These are phyloP conservation scores for Saccharomycopsis crataegensis DNA, from an alignment of 1,139 yeast species.

Conservation along the genomic window DNA sequence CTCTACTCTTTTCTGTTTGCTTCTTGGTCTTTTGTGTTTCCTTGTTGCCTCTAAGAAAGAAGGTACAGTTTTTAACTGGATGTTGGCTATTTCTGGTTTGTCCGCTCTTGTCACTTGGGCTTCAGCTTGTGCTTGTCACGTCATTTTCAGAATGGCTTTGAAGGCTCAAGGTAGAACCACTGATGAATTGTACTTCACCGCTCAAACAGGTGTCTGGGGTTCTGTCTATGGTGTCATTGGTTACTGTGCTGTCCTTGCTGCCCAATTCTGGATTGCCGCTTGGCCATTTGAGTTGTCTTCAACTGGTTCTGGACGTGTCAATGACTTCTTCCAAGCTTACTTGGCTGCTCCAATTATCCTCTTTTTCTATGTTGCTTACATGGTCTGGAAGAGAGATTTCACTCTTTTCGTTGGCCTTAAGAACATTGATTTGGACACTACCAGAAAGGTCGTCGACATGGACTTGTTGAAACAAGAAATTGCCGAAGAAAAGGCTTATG, in stretches of 20 bases:
- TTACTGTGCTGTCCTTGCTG: conserved; percentile 43
- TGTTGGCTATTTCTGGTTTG: conserved; percentile 58
- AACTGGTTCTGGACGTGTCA: conserved; percentile 41
- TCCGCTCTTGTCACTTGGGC: conserved; percentile 66
- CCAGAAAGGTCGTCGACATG: conserved; percentile 61
- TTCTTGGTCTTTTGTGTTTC: conserved; percentile 53
- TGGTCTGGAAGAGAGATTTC: conserved; percentile 50
- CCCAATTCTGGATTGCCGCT: conserved; percentile 65
- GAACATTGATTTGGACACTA: conserved; percentile 60
- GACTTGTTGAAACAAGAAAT: conserved; percentile 60
- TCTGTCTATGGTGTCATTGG: conserved; percentile 43
- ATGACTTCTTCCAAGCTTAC: conserved; percentile 52
- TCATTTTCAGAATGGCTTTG: conserved; percentile 59
- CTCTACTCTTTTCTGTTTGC: conserved; percentile 44
- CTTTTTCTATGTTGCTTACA: conserved; percentile 49
- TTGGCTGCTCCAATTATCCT: conserved; percentile 57
- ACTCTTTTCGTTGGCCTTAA: conserved; percentile 37
- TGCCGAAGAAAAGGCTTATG: conserved; percentile 48
- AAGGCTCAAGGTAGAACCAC: conserved; percentile 42
- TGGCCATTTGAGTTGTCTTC: conserved; percentile 39
- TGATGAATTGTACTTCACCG: conserved; percentile 45
- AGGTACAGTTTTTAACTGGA: conserved; percentile 56
- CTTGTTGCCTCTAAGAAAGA: conserved; percentile 54
- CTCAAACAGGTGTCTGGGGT: conserved; percentile 52
- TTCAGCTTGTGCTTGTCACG: conserved; percentile 50